These are phyloP conservation scores for Trichoderma arundinaceum DNA, from an alignment of 2,329 filamentous ascomycete species.

Conservation along the genomic window DNA sequence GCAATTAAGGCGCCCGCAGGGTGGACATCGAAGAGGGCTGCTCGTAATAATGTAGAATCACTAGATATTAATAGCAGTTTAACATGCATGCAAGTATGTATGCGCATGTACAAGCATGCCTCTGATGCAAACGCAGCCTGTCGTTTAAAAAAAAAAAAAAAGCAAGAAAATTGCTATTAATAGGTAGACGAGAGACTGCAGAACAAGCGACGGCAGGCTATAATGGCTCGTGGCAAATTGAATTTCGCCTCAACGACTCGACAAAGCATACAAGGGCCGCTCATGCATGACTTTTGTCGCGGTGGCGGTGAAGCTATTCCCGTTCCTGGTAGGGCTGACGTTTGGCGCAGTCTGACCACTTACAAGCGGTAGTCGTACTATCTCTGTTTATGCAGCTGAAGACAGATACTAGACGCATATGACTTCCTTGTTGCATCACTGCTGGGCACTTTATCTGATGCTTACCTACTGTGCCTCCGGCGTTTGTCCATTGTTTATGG, in stretches of 20 bases:
- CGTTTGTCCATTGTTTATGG: neutral
- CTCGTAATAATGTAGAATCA: neutral
- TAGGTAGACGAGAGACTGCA: conserved; percentile 13
- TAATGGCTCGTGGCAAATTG: conserved; percentile 1
- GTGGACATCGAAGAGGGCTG: neutral
- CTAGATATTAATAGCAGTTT: conserved; percentile 9
- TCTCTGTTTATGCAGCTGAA: too few relatives aligned
- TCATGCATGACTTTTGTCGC: neutral
- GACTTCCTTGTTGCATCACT: too few relatives aligned
- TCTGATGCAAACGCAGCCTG: neutral
- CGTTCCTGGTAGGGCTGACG: conserved; percentile 24
- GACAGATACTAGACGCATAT: neutral
- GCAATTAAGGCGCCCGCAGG: neutral
- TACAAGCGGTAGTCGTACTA: neutral
- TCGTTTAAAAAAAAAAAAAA: neutral
- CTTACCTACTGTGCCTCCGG: neutral
- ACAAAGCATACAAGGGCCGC: neutral
- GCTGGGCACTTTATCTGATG: too few relatives aligned
- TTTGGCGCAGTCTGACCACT: neutral
- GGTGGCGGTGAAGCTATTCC: conserved; percentile 22
- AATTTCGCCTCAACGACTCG: neutral
- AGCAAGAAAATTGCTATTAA: conserved; percentile 2
- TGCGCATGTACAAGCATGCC: neutral
- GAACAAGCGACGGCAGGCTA: conserved; percentile 11
- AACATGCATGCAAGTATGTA: neutral